Evolutionary conservation across 495 filamentous ascomycete genomes (phyloP).

Genomic region (Daldinia decipiens): DNA sequence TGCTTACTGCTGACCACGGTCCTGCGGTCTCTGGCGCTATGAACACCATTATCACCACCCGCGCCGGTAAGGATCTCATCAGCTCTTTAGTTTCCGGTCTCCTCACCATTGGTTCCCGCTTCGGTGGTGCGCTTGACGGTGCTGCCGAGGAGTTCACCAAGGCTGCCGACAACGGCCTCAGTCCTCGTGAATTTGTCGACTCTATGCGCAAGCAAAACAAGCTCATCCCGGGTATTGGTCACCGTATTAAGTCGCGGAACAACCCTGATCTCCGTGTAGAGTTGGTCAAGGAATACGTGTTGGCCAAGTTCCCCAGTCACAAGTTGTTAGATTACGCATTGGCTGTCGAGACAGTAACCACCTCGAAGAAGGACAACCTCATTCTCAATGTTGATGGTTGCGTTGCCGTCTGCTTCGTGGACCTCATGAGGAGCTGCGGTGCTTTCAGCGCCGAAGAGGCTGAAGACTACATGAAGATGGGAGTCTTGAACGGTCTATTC

Average conservation of each 20-base stretch:
- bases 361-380: constrained; percentile 99
- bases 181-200: constrained; percentile 98
- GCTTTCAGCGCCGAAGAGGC: constrained; percentile 88
- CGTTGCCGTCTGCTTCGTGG: constrained; percentile 98
- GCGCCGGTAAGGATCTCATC: constrained; percentile 98
- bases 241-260: constrained; percentile 99
- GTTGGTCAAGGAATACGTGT: constrained; percentile 97
- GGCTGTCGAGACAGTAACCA: constrained; percentile 97
- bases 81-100: constrained; percentile 94
- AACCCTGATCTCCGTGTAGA: constrained; percentile 99
- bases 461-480: constrained; percentile 88
- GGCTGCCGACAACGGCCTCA: constrained; percentile 97
- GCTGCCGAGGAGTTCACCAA: constrained; percentile 98
- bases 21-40: constrained; percentile 98
- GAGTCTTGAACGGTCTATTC: constrained; percentile 99
- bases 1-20: constrained; percentile 99
- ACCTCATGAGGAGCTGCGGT: constrained; percentile 96
- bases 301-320: constrained; percentile 95
- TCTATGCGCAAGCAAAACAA: constrained; percentile 99
- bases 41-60: constrained; percentile 99
- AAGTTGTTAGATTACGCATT: constrained; percentile 98
- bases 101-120: constrained; percentile 96
- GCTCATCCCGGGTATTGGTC: constrained; percentile 98
- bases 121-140: constrained; percentile 97
- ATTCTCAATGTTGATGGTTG: constrained; percentile 99